Conservation (phyloP, 176 grass and related monocot species). For the Triticum dicoccoides region DNA sequence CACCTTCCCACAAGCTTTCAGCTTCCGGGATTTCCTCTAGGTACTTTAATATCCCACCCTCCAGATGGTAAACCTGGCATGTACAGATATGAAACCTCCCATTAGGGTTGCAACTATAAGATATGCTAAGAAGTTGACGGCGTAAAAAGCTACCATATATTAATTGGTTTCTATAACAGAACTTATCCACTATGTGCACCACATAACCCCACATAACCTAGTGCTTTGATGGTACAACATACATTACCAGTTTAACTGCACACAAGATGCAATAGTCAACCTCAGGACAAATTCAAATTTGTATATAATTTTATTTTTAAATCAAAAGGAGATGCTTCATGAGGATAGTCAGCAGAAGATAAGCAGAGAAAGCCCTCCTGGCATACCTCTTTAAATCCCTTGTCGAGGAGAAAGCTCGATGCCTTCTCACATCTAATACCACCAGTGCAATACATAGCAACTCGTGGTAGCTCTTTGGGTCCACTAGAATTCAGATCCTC, state of each 20-base stretch:
- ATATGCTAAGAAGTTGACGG: background rate
- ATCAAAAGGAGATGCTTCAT: background rate
- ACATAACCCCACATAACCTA: background rate
- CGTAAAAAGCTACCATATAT: background rate
- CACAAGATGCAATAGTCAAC: background rate
- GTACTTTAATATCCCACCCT: constrained; percentile 94
- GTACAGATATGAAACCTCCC: background rate
- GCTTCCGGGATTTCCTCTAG: constrained; percentile 79
- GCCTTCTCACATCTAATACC: constrained; percentile 99
- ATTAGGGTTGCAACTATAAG: background rate
- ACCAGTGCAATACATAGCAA: constrained; percentile 99
- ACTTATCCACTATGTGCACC: background rate
- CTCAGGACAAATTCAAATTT: background rate
- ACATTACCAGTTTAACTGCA: background rate
- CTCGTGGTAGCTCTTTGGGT: constrained; percentile 63
- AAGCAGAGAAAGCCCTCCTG: background rate
- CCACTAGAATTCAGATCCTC: background rate
- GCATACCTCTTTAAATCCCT: constrained; percentile 93
- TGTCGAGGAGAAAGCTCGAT: constrained; percentile 89
- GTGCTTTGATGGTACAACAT: background rate
- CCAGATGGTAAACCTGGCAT: constrained; percentile 86
- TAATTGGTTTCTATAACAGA: background rate
- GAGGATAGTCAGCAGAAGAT: constrained; percentile 2
- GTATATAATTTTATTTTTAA: background rate
- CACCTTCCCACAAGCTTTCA: constrained; percentile 88